phyloP scores from a whole-genome alignment of 768 basidiomycete species.

The Boletus rufocinnamomeus region DNA sequence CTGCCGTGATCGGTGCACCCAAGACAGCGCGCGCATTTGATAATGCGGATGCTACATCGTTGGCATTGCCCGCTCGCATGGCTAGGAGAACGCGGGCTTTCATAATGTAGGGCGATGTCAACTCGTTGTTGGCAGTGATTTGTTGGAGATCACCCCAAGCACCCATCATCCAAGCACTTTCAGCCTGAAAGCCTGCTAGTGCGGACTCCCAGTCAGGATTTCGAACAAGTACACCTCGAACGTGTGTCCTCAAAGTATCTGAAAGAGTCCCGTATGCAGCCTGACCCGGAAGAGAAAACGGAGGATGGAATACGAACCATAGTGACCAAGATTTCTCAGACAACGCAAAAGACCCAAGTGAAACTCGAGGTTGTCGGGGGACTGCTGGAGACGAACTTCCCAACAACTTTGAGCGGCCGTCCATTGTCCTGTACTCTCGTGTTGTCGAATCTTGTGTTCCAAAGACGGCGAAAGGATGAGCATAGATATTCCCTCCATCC shows the following conservation, averaged over 20 bases:
- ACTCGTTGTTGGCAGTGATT: slow-evolving; percentile 52
- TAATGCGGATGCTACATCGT: slow-evolving; percentile 50
- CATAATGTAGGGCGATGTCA: slow-evolving; percentile 60
- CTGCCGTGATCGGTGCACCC: slow-evolving; percentile 84
- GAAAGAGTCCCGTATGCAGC: not conserved
- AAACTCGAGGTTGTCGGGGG: slow-evolving; percentile 84
- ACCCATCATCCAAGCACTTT: slow-evolving; percentile 95
- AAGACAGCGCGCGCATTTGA: slow-evolving; percentile 68
- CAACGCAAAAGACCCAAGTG: slow-evolving; percentile 91
- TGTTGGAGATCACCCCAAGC: slow-evolving; percentile 84
- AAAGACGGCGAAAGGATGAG: slow-evolving; percentile 85
- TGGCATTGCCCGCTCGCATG: slow-evolving; percentile 58
- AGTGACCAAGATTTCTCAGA: slow-evolving; percentile 92
- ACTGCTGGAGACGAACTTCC: slow-evolving; percentile 91
- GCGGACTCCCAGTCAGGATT: slow-evolving; percentile 81
- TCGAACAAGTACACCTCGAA: slow-evolving; percentile 82
- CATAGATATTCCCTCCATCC: slow-evolving; percentile 97
- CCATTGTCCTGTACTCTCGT: slow-evolving; percentile 96
- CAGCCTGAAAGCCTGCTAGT: slow-evolving; percentile 82
- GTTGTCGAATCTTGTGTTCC: slow-evolving; percentile 96
- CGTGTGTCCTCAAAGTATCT: slow-evolving; percentile 96
- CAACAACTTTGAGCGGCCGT: slow-evolving; percentile 99
- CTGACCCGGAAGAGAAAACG: slow-evolving; percentile 5
- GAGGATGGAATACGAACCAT: slow-evolving; percentile 62
- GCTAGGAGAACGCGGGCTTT: slow-evolving; percentile 82